Base-by-base conservation (phyloP, 2,329 filamentous ascomycete genomes). In the Neonectria hederae region DNA sequence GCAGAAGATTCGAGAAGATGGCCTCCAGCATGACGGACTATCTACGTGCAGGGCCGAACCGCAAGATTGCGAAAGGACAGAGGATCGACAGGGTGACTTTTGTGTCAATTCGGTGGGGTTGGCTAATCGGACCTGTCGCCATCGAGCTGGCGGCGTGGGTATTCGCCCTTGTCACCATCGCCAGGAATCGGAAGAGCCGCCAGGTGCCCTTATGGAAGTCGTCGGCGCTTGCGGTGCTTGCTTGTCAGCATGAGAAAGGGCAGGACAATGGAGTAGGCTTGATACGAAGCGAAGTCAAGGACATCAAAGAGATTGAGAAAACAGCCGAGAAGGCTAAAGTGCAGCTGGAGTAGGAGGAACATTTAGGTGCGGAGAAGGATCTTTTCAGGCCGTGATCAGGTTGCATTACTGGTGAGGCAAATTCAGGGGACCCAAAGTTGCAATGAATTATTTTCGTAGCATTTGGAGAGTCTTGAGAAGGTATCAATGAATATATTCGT, bases 181-280 rank as follows among this genome's bases (percentile, higher is more conserved):
- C 40, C 2, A 13, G 22, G 5, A 66, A 61, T 35, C 52, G 63
- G 3, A 51, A 43, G 21, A 59, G 49, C 14, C 30, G 30, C 13
- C 45, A 40, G 4, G 63, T 66, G 3, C 63, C 65, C 2, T 14
- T 66, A 4, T 67, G 65, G 59, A 67, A 67, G 56, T 65, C 63
- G 14, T 67, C 56, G 4, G 65, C 24, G 2, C 53, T 67, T n/a
- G 63, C 56, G 4, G 48, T 61, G 1, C 35, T 67, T 3, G 21
- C 28, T 10, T 62, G 54, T 28, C 51, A 42, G 24, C 21, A 53
- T 11, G 51, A 65, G 1, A 28, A 45, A 45, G 19, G 38, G 43
- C 21, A 40, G 38, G 28, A 5, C 14, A 17, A 35, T 14, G 32
- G 32, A 13, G 14, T 17, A 14, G 32, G 14, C 6, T 14, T 54